Evolutionary conservation across 441 rosid genomes (phyloP).

Genomic region (Erodium moschatum): DNA sequence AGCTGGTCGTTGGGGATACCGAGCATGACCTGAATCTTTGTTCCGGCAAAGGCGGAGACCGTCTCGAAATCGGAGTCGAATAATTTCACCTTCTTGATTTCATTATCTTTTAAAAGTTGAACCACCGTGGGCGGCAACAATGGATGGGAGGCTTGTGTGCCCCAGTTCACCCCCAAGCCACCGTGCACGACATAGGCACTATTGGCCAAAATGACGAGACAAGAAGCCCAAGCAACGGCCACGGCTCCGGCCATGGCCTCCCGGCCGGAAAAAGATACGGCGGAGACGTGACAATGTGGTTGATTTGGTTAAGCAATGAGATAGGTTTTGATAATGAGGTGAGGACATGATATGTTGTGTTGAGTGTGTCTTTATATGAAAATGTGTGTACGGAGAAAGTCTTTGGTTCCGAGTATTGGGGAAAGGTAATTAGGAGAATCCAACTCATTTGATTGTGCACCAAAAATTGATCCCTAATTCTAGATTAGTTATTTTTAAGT

Average conservation of each 20-base stretch:
- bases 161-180: conserved; percentile 80
- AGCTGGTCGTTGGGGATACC: conserved; percentile 71
- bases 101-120: conserved; percentile 62
- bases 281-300: not conserved
- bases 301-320: not conserved
- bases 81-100: conserved; percentile 52
- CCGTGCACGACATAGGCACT: conserved; percentile 23
- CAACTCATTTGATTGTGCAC: no score
- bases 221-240: conserved; percentile 8
- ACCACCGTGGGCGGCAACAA: conserved; percentile 48
- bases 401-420: not conserved
- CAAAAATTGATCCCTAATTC: no score
- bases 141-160: conserved; percentile 53
- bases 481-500: no score
- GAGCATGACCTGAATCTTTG: conserved; percentile 63
- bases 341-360: not conserved
- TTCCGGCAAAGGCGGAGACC: conserved; percentile 39
- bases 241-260: conserved; percentile 18
- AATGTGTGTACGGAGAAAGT: not conserved
- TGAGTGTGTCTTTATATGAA: not conserved
- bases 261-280: not conserved
- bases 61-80: conserved; percentile 57
- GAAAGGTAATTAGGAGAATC: no score
- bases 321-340: not conserved
- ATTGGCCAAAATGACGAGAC: not conserved